Evolutionary conservation across 176 grass and related monocot genomes (phyloP).

Genomic region (Chloris gayana): DNA sequence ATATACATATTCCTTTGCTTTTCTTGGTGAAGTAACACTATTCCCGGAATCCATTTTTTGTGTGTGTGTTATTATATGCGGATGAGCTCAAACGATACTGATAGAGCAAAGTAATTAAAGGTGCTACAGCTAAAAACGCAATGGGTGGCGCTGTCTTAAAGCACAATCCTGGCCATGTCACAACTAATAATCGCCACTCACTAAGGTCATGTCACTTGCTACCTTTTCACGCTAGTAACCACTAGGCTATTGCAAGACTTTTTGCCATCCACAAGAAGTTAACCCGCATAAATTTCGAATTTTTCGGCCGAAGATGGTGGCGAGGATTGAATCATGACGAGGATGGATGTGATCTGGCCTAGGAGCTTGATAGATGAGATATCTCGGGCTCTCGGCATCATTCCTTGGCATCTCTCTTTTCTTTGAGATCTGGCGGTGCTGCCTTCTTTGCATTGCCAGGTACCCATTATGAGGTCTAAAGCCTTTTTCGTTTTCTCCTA

Average conservation of each 20-base stretch:
- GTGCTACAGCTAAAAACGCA: background rate
- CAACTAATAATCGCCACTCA: constrained; percentile 7
- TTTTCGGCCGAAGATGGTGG: background rate
- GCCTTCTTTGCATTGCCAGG: background rate
- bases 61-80: too few relatives aligned
- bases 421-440: background rate
- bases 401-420: constrained; percentile 16
- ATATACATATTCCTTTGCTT: too few relatives aligned
- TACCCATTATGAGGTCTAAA: background rate
- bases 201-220: background rate
- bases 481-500: constrained; percentile 8
- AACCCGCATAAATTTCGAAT: background rate
- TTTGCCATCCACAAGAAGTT: constrained; percentile 14
- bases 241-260: background rate
- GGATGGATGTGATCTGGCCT: constrained; percentile 11
- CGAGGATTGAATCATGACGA: constrained; percentile 30
- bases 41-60: too few relatives aligned
- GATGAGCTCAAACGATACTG: background rate
- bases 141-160: constrained; percentile 38
- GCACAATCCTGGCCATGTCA: constrained; percentile 16
- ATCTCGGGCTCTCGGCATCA: constrained; percentile 24
- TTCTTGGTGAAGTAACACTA: too few relatives aligned
- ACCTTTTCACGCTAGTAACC: background rate
- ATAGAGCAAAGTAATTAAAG: background rate
- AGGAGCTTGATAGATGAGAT: background rate